A percentile compares a stretch with the other conserved stretches of the same genome.
phyloP scores from a whole-genome alignment of 192 early-diverging fungal species.

The Backusella luteola region DNA sequence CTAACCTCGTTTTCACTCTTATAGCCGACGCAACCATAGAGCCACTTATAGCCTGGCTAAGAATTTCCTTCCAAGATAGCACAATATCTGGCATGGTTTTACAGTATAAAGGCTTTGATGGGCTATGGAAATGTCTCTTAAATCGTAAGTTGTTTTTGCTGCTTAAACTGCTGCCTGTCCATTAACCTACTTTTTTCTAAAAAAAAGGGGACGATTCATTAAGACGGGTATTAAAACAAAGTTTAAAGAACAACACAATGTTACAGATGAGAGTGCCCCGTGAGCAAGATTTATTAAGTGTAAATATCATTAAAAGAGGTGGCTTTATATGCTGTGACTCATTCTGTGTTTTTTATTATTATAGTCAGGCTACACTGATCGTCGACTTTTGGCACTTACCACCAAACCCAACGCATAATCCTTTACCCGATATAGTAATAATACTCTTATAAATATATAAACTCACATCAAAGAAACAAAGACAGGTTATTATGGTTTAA shows the following conservation, averaged over 20 bases:
- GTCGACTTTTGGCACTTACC: slow-evolving; percentile 34
- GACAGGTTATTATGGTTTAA: neutral
- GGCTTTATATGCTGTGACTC: neutral
- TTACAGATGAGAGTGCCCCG: slow-evolving; percentile 37
- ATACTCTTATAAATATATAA: neutral
- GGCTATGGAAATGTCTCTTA: slow-evolving; percentile 40
- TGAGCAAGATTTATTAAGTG: slow-evolving; percentile 39
- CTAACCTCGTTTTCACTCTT: neutral
- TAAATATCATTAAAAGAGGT: slow-evolving; percentile 15
- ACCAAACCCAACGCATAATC: slow-evolving; percentile 13
- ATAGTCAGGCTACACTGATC: slow-evolving; percentile 42
- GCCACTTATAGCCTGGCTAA: slow-evolving; percentile 36
- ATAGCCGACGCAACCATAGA: slow-evolving; percentile 40
- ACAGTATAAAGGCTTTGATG: slow-evolving; percentile 39
- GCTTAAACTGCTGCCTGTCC: too few species aligned
- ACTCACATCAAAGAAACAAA: neutral
- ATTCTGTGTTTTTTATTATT: neutral
- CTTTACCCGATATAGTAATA: neutral
- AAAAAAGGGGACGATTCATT: slow-evolving; percentile 39
- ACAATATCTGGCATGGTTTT: slow-evolving; percentile 39
- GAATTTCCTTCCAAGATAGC: slow-evolving; percentile 31
- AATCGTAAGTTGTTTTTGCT: slow-evolving; percentile 28
- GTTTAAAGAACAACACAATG: slow-evolving; percentile 28
- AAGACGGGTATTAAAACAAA: slow-evolving; percentile 36
- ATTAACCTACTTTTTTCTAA: neutral